phyloP scores from a whole-genome alignment of 306 rosid species.

The Cicer judaicum region DNA sequence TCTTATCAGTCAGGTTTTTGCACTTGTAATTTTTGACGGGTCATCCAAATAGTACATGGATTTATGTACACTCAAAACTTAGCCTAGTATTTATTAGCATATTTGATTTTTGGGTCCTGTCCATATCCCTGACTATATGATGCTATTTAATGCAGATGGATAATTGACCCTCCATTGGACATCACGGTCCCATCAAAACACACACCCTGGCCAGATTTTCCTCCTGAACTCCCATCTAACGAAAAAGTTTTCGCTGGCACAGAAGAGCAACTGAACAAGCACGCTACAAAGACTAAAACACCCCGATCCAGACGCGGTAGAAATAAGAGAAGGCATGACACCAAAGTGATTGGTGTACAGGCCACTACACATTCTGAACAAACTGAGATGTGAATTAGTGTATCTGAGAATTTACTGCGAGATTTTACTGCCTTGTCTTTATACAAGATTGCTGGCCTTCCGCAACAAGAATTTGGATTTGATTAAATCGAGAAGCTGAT shows the following conservation, averaged over 20 bases:
- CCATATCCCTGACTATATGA: conserved; percentile 34
- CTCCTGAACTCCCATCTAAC: conserved; percentile 82
- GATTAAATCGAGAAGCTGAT: conserved; percentile 48
- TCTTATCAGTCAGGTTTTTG: conserved; percentile 6
- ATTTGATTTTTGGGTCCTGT: background rate
- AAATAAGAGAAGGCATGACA: conserved; percentile 85
- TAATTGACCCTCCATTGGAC: conserved; percentile 90
- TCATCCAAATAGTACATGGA: conserved; percentile 27
- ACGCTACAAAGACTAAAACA: conserved; percentile 63
- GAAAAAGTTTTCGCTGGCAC: conserved; percentile 52
- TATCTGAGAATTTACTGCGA: conserved; percentile 43
- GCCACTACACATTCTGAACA: conserved; percentile 66
- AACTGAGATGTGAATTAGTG: conserved; percentile 46
- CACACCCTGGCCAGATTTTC: conserved; percentile 97
- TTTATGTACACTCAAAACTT: conserved; percentile 24
- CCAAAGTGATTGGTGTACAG: conserved; percentile 65
- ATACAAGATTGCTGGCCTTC: conserved; percentile 50
- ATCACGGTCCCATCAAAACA: conserved; percentile 85
- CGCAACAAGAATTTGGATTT: conserved; percentile 44
- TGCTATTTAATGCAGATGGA: conserved; percentile 68
- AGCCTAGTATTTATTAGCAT: background rate
- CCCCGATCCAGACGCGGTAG: conserved; percentile 71
- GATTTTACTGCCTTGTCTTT: conserved; percentile 52
- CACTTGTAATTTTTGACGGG: conserved; percentile 8
- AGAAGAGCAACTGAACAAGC: conserved; percentile 61